Conservation (phyloP, 139 green algal genomes). For the Astrephomene gubernaculifera region DNA sequence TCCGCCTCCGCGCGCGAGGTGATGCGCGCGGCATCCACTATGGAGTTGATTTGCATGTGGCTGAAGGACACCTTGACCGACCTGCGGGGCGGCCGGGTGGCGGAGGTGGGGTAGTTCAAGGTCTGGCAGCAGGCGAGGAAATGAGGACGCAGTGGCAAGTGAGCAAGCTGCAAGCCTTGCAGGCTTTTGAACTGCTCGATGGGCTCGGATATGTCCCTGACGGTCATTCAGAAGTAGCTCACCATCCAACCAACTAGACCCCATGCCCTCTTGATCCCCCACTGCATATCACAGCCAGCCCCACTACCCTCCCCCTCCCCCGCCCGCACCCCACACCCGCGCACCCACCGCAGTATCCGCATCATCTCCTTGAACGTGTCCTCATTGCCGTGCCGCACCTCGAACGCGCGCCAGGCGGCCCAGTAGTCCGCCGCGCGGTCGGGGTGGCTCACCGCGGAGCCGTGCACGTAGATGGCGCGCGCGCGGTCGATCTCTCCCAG, state of each 20-base stretch:
- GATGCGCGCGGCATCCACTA: slow-evolving; percentile 45
- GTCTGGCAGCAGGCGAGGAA: neutral
- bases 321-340: neutral
- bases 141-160: neutral
- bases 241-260: no score
- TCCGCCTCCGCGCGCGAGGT: slow-evolving; percentile 32
- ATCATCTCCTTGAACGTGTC: slow-evolving; percentile 99
- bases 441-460: slow-evolving; percentile 50
- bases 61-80: slow-evolving; percentile 82
- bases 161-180: neutral
- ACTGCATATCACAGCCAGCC: neutral
- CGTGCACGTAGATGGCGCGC: slow-evolving; percentile 92
- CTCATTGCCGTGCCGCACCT: slow-evolving; percentile 86
- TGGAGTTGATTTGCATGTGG: slow-evolving; percentile 73
- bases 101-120: no score
- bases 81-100: slow-evolving; percentile 39
- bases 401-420: slow-evolving; percentile 81
- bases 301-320: neutral
- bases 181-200: no score
- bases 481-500: slow-evolving; percentile 97
- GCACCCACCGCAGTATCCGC: slow-evolving; percentile 89
- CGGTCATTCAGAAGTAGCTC: no score
- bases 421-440: slow-evolving; percentile 80
- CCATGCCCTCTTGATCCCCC: no score
- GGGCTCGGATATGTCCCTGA: no score